Evolutionary conservation across 2,329 filamentous ascomycete genomes (phyloP).

Genomic region (Trichoderma harzianum): DNA sequence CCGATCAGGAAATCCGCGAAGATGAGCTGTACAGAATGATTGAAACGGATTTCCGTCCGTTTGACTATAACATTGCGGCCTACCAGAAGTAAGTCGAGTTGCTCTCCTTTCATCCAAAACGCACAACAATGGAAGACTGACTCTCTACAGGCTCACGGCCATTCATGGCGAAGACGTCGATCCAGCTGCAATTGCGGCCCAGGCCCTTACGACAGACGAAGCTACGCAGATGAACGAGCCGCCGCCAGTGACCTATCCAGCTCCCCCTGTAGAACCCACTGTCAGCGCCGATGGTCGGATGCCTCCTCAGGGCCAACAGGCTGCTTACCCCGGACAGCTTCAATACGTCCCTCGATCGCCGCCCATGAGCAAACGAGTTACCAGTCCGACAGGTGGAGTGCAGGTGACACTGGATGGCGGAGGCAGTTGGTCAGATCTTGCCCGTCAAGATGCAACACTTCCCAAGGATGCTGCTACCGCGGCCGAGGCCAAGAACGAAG

Average conservation of each 20-base stretch:
- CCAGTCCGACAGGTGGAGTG: conserved; percentile 76
- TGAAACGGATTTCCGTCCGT: conserved; percentile 88
- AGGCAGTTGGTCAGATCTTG: conserved; percentile 87
- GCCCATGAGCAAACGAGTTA: conserved; percentile 64
- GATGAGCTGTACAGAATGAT: conserved; percentile 94
- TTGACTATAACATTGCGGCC: conserved; percentile 85
- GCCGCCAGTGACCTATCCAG: conserved; percentile 14
- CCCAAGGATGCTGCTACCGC: conserved; percentile 60
- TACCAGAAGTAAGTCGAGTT: conserved; percentile 63
- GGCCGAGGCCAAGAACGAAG: conserved; percentile 50
- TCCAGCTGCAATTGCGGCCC: conserved; percentile 28
- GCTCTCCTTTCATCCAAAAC: background rate
- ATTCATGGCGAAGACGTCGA: conserved; percentile 3
- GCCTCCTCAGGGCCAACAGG: conserved; percentile 28
- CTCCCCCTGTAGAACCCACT: conserved; percentile 14
- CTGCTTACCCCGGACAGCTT: conserved; percentile 44
- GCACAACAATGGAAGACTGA: background rate
- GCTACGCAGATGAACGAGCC: conserved; percentile 36
- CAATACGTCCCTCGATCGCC: conserved; percentile 46
- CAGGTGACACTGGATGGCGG: conserved; percentile 88
- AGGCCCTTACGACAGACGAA: conserved; percentile 52
- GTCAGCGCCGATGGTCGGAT: conserved; percentile 9
- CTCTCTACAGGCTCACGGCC: conserved; percentile 35
- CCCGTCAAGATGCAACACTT: conserved; percentile 75
- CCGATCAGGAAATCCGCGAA: conserved; percentile 88